Evolutionary conservation across 2,329 filamentous ascomycete genomes (phyloP).

Genomic region (Sclerotinia trifoliorum): DNA sequence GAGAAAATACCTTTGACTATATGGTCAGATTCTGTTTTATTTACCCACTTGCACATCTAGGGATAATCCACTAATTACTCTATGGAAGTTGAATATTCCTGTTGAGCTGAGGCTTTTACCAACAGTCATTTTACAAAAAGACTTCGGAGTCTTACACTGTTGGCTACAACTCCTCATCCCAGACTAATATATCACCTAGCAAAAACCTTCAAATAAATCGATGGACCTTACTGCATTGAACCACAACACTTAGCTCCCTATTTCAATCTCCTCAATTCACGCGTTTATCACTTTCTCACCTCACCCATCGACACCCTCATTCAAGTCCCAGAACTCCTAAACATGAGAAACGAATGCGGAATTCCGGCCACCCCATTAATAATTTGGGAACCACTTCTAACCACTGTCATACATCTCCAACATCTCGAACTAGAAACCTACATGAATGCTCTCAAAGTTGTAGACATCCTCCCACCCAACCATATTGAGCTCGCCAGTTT

Average conservation of each 20-base stretch:
- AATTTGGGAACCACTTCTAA: conserved; percentile 6
- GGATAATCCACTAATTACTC: background rate
- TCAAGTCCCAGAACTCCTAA: conserved; percentile 12
- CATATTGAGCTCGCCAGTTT: conserved; percentile 1
- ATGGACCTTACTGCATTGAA: background rate
- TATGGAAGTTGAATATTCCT: background rate
- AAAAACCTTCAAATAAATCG: conserved; percentile 5
- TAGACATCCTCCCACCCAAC: conserved; percentile 9
- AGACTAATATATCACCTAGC: background rate
- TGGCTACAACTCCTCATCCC: background rate
- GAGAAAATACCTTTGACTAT: background rate
- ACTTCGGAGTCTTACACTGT: too few relatives aligned
- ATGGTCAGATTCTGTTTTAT: background rate
- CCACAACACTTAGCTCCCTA: background rate
- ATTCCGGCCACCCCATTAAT: background rate
- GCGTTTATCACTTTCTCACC: conserved; percentile 5
- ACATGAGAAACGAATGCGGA: background rate
- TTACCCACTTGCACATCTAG: background rate
- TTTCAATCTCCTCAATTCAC: background rate
- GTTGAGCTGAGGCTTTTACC: background rate
- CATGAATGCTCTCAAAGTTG: background rate
- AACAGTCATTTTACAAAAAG: background rate
- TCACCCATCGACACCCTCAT: background rate
- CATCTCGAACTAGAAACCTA: background rate
- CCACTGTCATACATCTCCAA: background rate